phyloP scores from a whole-genome alignment of 805 yeast genomes.

The Brettanomyces custersianus region DNA sequence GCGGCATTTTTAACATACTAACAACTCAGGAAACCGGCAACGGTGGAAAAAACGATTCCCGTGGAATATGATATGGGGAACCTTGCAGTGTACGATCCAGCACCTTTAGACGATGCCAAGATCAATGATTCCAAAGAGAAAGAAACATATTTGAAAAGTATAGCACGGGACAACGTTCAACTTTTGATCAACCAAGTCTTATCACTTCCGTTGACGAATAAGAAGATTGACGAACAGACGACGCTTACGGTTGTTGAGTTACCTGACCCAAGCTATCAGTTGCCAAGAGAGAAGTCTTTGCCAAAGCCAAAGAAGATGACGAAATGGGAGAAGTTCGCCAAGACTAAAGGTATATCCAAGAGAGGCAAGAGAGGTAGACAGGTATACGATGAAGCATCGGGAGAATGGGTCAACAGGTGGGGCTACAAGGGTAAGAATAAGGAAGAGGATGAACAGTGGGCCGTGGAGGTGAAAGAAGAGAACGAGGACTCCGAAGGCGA shows the following conservation, averaged over 20 bases:
- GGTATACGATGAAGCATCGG: constrained; percentile 80
- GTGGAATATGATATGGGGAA: constrained; percentile 85
- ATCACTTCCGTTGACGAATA: constrained; percentile 79
- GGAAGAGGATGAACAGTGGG: constrained; percentile 83
- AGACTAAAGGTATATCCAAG: constrained; percentile 86
- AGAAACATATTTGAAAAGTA: constrained; percentile 53
- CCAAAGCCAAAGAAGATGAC: constrained; percentile 91
- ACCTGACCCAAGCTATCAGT: constrained; percentile 71
- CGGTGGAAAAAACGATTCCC: constrained; percentile 88
- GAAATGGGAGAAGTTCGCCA: constrained; percentile 96
- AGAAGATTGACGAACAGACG: constrained; percentile 39
- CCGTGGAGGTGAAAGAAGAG: constrained; percentile 84
- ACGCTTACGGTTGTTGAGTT: constrained; percentile 75
- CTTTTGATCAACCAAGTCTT: constrained; percentile 82
- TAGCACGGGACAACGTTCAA: constrained; percentile 90
- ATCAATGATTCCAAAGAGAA: constrained; percentile 44
- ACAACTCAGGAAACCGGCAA: constrained; percentile 49
- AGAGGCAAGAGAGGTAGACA: constrained; percentile 84
- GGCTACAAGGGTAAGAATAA: constrained; percentile 94
- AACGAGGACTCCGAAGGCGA: constrained; percentile 46
- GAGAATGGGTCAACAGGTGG: constrained; percentile 98
- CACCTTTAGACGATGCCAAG: constrained; percentile 63
- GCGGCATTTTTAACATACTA: background rate
- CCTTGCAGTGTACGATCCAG: constrained; percentile 81
- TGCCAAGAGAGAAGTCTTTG: constrained; percentile 93